Base-by-base conservation (phyloP, 1,284 basidiomycete species). In the Meira nashicola region DNA sequence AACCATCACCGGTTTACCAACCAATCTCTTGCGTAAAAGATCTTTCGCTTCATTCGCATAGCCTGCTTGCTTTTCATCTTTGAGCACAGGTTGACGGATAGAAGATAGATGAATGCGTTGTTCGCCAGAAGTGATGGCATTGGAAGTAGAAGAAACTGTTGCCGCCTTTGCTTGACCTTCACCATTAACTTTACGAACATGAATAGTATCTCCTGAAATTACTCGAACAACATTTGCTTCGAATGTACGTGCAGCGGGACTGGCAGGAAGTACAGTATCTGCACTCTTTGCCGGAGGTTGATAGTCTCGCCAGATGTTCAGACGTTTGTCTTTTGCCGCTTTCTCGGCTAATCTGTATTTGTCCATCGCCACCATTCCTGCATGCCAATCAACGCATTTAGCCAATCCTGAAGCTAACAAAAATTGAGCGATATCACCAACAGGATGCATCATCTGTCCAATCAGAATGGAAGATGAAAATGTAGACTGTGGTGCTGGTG, bases 311-410 rank as follows among this genome's bases (percentile, higher is more conserved):
- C 93, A 96, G 10, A 97, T 82, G 63, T 84, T 87, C 1, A 84
- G 77, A 46, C 87, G 85, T 78, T 87, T 89, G 69, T 92, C 89
- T 79, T 92, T 93, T 19, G 92, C 93, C 15, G 76, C 54, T 73
- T 85, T 87, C 80, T 97, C 94, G 0, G 90, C 89, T 2, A 86
- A 84, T 44, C 93, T 86, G 94, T 91, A 76, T 60, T 71, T 67
- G 49, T 76, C 75, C 69, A 76, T 76, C 85, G 43, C 60, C 44
- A 98, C 85, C 84, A 97, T 89, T 38, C 93, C 94, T 12, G 92
- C 92, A 78, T 98, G 94, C 93, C 94, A 97, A 77, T 95, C 93
- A 60, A 97, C 89, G 55, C 95, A 85, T 60, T 91, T 88, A 11
- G 93, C 94, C 2, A 97, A 83, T 52, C 94, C 92, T 48, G 86